phyloP scores from a whole-genome alignment of 768 basidiomycete genomes.

The Suillus plorans region DNA sequence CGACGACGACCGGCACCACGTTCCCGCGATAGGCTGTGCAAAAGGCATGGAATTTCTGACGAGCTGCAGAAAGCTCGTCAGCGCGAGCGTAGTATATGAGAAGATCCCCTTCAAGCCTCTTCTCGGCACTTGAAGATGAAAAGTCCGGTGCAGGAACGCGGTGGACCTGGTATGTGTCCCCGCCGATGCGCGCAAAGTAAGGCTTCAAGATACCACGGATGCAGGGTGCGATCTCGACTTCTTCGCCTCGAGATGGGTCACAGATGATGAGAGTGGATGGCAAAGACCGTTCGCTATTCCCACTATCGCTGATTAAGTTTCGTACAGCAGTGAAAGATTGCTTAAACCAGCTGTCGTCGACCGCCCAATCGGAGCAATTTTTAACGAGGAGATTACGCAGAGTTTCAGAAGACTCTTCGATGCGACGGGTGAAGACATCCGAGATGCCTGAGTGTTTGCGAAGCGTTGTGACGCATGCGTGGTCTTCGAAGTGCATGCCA shows the following conservation, averaged over 20 bases:
- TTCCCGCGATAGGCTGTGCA: slow-evolving; percentile 12
- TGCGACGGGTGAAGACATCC: not conserved
- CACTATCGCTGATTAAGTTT: not conserved
- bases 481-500: slow-evolving; percentile 19
- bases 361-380: slow-evolving; percentile 10
- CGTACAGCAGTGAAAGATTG: slow-evolving; percentile 2
- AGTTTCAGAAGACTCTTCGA: slow-evolving; percentile 19
- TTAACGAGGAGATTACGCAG: slow-evolving; percentile 25
- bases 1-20: slow-evolving; percentile 19
- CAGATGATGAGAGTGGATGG: slow-evolving; percentile 7
- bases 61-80: not conserved
- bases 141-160: not conserved
- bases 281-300: not conserved
- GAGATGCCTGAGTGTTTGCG: slow-evolving; percentile 5
- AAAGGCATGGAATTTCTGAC: slow-evolving; percentile 8
- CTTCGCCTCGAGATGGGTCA: not conserved
- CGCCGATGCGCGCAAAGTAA: not conserved
- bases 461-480: slow-evolving; percentile 43
- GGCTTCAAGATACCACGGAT: not conserved
- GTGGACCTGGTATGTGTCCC: not conserved
- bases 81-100: slow-evolving; percentile 2
- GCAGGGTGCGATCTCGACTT: not conserved
- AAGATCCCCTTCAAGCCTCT: not conserved
- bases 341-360: slow-evolving; percentile 5
- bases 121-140: not conserved